These are phyloP conservation scores for Myochromella boudieri DNA, from an alignment of 768 basidiomycete genomes.

Conservation along the genomic window DNA sequence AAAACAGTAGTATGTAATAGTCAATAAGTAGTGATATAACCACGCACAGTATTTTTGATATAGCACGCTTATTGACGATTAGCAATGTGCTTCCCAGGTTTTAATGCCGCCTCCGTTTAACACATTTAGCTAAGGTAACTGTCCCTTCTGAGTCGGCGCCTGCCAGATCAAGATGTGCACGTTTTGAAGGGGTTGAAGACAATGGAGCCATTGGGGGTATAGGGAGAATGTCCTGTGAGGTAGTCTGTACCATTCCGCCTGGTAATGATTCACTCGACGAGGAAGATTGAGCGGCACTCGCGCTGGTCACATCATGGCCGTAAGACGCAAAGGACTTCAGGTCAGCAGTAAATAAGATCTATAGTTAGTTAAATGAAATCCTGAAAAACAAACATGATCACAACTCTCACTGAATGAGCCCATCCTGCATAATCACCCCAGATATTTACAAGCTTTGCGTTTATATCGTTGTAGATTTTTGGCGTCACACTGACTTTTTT, in stretches of 20 bases:
- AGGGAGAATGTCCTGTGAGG: constrained; percentile 16
- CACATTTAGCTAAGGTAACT: constrained; percentile 37
- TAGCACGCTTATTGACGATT: too few relatives aligned
- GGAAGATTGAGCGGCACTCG: constrained; percentile 16
- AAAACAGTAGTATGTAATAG: constrained; percentile 11
- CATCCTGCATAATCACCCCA: constrained; percentile 92
- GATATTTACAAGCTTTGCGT: constrained; percentile 50
- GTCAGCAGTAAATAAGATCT: constrained; percentile 79
- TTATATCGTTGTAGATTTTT: constrained; percentile 74
- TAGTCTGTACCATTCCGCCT: too few relatives aligned
- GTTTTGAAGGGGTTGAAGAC: constrained; percentile 28
- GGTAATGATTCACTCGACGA: constrained; percentile 5
- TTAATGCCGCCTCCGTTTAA: constrained; percentile 45
- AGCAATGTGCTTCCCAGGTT: too few relatives aligned
- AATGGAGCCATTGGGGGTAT: constrained; percentile 29
- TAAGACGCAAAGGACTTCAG: constrained; percentile 65
- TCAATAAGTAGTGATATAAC: too few relatives aligned
- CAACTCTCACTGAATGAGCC: constrained; percentile 72
- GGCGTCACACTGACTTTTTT: constrained; percentile 67
- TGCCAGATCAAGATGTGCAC: constrained; percentile 18
- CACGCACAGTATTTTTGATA: too few relatives aligned
- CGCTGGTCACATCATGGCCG: constrained; percentile 43
- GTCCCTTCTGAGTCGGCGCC: background rate
- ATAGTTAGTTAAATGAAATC: background rate
- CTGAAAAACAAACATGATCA: background rate